Conservation (phyloP, 176 grass and related monocot genomes). For the Puccinellia tenuiflora region DNA sequence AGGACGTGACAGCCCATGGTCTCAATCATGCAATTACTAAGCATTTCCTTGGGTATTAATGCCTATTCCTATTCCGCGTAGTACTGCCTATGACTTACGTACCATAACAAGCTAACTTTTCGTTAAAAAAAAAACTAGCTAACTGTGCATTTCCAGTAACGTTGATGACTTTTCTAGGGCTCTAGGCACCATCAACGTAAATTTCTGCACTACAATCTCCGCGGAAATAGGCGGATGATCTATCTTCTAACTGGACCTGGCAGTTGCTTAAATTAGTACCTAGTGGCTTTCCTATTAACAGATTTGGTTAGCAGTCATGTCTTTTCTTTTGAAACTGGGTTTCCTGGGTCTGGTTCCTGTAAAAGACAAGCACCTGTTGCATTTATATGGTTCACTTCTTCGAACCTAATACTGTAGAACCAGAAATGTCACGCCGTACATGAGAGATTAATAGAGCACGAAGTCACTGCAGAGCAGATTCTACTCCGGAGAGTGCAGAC, state of each 20-base stretch:
- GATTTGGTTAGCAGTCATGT: neutral
- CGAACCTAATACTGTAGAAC: no score
- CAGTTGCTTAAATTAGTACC: neutral
- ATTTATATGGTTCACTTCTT: neutral
- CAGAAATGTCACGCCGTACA: no score
- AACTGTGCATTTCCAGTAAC: neutral
- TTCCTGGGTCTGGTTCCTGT: neutral
- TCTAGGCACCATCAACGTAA: neutral
- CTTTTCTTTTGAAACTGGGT: neutral
- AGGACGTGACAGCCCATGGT: neutral
- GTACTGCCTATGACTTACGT: neutral
- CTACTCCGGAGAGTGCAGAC: neutral
- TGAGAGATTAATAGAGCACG: neutral
- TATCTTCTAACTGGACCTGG: neutral
- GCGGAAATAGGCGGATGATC: neutral
- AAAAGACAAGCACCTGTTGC: neutral
- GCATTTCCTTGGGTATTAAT: no score
- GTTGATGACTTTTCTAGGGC: neutral
- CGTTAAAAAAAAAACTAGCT: no score
- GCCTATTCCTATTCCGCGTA: neutral
- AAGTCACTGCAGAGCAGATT: neutral
- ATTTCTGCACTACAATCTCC: neutral
- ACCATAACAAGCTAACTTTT: neutral
- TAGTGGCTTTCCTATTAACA: neutral
- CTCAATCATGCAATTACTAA: neutral